Conservation (phyloP, 164 flowering plant genomes). For the Nymphaea thermarum region DNA sequence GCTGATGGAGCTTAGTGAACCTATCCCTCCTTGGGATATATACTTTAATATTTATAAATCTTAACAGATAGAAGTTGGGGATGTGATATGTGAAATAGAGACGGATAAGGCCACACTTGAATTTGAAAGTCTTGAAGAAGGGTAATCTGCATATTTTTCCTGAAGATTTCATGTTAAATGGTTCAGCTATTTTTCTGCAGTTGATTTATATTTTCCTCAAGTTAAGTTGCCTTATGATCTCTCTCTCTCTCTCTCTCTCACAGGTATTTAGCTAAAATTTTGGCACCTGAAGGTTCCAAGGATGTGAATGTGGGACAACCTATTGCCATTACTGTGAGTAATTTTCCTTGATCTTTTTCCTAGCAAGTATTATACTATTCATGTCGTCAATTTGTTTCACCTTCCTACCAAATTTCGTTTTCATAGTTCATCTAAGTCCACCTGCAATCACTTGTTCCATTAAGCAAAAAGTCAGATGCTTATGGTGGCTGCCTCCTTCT, state of each 20-base stretch:
- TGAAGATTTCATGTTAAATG: not conserved
- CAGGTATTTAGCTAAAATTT: slow-evolving; percentile 74
- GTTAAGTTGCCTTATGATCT: not conserved
- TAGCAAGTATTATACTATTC: not conserved
- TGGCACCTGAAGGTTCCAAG: slow-evolving; percentile 88
- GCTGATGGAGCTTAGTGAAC: not conserved
- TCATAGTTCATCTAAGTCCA: not conserved
- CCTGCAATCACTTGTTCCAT: not conserved
- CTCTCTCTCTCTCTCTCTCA: not conserved
- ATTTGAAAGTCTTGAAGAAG: slow-evolving; percentile 89
- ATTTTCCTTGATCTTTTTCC: not conserved
- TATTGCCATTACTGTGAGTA: slow-evolving; percentile 84
- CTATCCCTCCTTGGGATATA: not conserved
- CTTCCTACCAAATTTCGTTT: not conserved
- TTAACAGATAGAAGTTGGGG: slow-evolving; percentile 85
- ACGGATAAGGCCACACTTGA: slow-evolving; percentile 97
- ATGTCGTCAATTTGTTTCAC: too few relatives aligned
- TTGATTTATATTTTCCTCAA: not conserved
- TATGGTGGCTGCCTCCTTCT: not conserved
- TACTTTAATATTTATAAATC: not conserved
- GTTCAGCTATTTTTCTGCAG: not conserved
- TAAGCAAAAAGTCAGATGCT: not conserved
- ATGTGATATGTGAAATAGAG: slow-evolving; percentile 87
- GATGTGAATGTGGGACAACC: slow-evolving; percentile 88
- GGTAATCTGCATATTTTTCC: slow-evolving; percentile 30